Conservation (phyloP, 1,284 basidiomycete genomes). For the Cryptococcus floricola region DNA sequence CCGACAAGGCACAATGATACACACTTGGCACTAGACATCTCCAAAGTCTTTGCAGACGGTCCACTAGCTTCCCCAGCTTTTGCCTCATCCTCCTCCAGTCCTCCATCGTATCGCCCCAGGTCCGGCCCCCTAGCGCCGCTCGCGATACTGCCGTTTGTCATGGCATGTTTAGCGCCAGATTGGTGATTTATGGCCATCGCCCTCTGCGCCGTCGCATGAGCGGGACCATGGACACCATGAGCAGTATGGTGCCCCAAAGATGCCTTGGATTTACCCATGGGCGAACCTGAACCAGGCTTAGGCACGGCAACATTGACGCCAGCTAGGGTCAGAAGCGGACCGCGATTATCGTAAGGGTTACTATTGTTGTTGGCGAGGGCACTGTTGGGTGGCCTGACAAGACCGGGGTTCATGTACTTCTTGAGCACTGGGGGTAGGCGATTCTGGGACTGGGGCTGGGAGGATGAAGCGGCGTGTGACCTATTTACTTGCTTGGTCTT, state of each 20-base stretch:
- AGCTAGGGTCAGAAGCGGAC: constrained; percentile 42
- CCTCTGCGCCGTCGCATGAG: constrained; percentile 40
- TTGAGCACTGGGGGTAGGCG: constrained; percentile 47
- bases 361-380: constrained; percentile 23
- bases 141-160: constrained; percentile 3
- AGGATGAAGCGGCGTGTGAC: constrained; percentile 1
- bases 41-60: constrained; percentile 68
- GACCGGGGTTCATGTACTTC: constrained; percentile 48
- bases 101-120: constrained; percentile 81
- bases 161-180: constrained; percentile 12
- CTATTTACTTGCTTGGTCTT: constrained; percentile 3
- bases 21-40: constrained; percentile 71
- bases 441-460: constrained; percentile 13
- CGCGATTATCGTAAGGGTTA: constrained; percentile 14
- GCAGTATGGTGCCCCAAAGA: constrained; percentile 35
- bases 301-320: constrained; percentile 33
- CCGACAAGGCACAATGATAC: constrained; percentile 28
- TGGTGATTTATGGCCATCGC: constrained; percentile 26
- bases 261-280: constrained; percentile 17
- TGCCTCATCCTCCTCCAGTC: constrained; percentile 72
- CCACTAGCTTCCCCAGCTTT: constrained; percentile 55
- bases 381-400: constrained; percentile 40
- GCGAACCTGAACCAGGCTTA: constrained; percentile 10
- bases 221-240: constrained; percentile 47
- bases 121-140: constrained; percentile 51